Evolutionary conservation across 805 yeast genomes (phyloP), one percentile per base, ranked within the genome.

Genomic region (Ogataea corticis): DNA sequence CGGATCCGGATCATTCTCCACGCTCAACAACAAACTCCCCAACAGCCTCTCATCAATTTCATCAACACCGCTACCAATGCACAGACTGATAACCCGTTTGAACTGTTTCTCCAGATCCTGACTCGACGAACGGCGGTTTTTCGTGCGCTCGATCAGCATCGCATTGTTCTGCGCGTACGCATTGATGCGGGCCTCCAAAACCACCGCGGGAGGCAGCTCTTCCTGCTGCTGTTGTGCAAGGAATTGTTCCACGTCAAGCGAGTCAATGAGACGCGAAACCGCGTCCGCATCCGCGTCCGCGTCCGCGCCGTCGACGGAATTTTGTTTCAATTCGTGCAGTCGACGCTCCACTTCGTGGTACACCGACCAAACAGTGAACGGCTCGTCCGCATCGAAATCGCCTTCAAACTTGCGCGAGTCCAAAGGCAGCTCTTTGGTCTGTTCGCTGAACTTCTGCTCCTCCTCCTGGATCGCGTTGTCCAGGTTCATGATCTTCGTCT

Each of bases 11-110:
- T 85, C 91, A 50, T 92, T 85, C 51, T 91, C 96, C 5, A 92
- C 97, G 15, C 97, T 96, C 58, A 84, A 86, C 27, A 94, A 79
- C 41, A 92, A 73, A 4, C 92, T 96, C 52, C 87, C 94, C 40
- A 92, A 73, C 56, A 94, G 75, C 14, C 53, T 52, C 35, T 65
- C 70, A 46, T 66, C 69, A 27, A 94, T 95, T 51, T 82, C 84
- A 42, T 77, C 79, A 43, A 85, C 87, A 38, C 82, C 90, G 21
- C 89, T 92, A 19, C 94, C 94, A 3, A 96, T 86, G 70, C 98
- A 91, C 41, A 89, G 72, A 21, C 96, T 82, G 30, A 92, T 90
- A 14, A 92, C 96, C 56, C 87, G 77, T 57, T 94, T 83, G 69
- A 90, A 94, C 64, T 92, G 92, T 21, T 72, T 69, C 56, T 86